These are phyloP conservation scores for Voacanga thouarsii DNA, from an alignment of 257 asterid genomes.

Conservation along the genomic window DNA sequence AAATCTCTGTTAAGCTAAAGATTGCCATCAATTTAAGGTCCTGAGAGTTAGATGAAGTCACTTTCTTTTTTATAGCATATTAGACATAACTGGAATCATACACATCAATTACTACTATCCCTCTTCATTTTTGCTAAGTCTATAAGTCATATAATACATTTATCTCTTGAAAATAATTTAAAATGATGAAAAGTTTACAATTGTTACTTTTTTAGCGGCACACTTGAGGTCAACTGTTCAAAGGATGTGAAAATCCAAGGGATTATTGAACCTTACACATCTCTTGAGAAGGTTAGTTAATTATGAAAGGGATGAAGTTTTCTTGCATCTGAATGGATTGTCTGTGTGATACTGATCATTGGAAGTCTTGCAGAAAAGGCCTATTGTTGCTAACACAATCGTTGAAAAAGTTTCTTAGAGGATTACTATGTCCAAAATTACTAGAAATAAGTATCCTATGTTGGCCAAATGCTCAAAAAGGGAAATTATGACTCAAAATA, in stretches of 20 bases:
- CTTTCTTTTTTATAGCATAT: not conserved
- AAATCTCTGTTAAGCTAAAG: too few species aligned
- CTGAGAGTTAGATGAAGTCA: not conserved
- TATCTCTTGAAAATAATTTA: not conserved
- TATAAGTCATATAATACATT: not conserved
- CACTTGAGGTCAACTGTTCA: slow-evolving; percentile 88
- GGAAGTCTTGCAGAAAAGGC: slow-evolving; percentile 84
- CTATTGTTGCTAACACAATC: slow-evolving; percentile 77
- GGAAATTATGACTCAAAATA: not conserved
- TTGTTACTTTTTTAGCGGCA: slow-evolving; percentile 55
- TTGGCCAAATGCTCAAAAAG: not conserved
- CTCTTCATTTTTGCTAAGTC: not conserved
- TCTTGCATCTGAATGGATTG: slow-evolving; percentile 11
- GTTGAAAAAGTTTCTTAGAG: not conserved
- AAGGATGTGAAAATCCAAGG: slow-evolving; percentile 98
- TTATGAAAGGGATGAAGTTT: not conserved
- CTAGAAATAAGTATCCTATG: not conserved
- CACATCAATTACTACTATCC: not conserved
- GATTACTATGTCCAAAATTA: not conserved
- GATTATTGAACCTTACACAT: slow-evolving; percentile 93
- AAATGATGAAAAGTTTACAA: not conserved
- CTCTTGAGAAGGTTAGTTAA: slow-evolving; percentile 78
- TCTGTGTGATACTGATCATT: slow-evolving; percentile 31
- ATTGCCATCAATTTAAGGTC: not conserved
- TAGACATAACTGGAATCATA: not conserved